These are phyloP conservation scores for Entomortierella parvispora DNA, from an alignment of 192 early-diverging fungal species.

Conservation along the genomic window DNA sequence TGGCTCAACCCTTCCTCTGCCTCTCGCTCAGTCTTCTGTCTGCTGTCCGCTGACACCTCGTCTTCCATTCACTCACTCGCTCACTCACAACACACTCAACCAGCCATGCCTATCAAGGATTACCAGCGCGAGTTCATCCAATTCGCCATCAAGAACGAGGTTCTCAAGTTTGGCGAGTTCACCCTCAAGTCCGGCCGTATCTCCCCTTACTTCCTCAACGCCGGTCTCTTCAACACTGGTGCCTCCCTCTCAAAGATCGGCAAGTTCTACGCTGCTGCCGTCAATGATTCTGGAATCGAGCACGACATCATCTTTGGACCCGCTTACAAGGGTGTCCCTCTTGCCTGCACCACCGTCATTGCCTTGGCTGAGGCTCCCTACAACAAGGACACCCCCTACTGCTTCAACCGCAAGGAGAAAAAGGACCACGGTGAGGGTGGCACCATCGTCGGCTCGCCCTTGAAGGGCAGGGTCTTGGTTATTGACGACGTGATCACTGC, in stretches of 20 bases:
- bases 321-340: constrained; percentile 98
- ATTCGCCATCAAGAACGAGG: constrained; percentile 86
- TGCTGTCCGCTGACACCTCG: neutral
- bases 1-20: constrained; percentile 18
- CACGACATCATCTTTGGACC: constrained; percentile 97
- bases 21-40: neutral
- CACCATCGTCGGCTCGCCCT: constrained; percentile 88
- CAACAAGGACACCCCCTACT: constrained; percentile 76
- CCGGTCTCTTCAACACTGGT: constrained; percentile 95
- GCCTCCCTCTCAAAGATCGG: constrained; percentile 85
- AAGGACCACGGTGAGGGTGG: constrained; percentile 99
- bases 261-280: constrained; percentile 88
- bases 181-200: constrained; percentile 93
- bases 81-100: neutral
- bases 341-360: constrained; percentile 85
- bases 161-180: constrained; percentile 93
- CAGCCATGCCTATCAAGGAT: constrained; percentile 61
- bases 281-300: constrained; percentile 72
- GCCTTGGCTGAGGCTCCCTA: constrained; percentile 70
- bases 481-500: constrained; percentile 99
- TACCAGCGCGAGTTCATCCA: constrained; percentile 96
- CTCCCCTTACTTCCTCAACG: constrained; percentile 99
- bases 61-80: neutral
- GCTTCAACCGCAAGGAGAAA: constrained; percentile 98
- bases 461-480: constrained; percentile 83